phyloP scores from a whole-genome alignment of 805 yeast species.

The Pichia membranifaciens region DNA sequence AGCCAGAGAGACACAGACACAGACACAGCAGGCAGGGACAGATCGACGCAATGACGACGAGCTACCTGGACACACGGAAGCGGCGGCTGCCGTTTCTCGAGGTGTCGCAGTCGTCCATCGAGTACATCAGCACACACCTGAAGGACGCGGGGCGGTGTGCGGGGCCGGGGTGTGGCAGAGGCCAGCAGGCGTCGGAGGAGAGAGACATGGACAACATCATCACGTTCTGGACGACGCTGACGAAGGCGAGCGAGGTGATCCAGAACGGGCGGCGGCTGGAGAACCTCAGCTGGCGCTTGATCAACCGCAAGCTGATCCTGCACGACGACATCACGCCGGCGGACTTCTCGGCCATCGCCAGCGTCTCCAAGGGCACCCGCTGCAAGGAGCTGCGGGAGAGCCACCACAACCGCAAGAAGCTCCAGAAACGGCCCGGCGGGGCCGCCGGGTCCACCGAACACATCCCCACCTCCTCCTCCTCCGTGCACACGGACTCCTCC shows the following conservation, averaged over 20 bases:
- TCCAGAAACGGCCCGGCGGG: not conserved
- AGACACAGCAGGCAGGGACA: too few relatives aligned
- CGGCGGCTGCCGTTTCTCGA: slow-evolving; percentile 28
- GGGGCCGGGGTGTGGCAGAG: too few relatives aligned
- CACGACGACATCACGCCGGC: slow-evolving; percentile 20
- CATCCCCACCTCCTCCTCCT: not conserved
- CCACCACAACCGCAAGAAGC: not conserved
- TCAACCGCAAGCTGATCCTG: slow-evolving; percentile 27
- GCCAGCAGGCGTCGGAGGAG: too few relatives aligned
- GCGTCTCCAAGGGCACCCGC: slow-evolving; percentile 19
- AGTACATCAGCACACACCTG: slow-evolving; percentile 12
- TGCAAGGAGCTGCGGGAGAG: slow-evolving; percentile 6
- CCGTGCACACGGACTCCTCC: not conserved
- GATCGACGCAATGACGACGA: not conserved
- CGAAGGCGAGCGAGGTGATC: slow-evolving; percentile 29
- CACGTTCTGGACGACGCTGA: slow-evolving; percentile 37
- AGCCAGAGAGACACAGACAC: not conserved
- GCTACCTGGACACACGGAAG: slow-evolving; percentile 21
- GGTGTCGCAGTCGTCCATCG: slow-evolving; percentile 25
- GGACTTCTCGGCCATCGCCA: slow-evolving; percentile 27
- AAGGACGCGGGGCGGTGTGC: too few relatives aligned
- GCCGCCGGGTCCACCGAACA: not conserved
- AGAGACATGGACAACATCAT: slow-evolving; percentile 36
- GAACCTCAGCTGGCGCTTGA: slow-evolving; percentile 33
- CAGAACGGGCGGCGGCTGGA: slow-evolving; percentile 32